A percentile compares a stretch with the other conserved stretches of the same genome.
Evolutionary conservation across 805 yeast genomes (phyloP).

Genomic region (Wickerhamomyces xylosicus): DNA sequence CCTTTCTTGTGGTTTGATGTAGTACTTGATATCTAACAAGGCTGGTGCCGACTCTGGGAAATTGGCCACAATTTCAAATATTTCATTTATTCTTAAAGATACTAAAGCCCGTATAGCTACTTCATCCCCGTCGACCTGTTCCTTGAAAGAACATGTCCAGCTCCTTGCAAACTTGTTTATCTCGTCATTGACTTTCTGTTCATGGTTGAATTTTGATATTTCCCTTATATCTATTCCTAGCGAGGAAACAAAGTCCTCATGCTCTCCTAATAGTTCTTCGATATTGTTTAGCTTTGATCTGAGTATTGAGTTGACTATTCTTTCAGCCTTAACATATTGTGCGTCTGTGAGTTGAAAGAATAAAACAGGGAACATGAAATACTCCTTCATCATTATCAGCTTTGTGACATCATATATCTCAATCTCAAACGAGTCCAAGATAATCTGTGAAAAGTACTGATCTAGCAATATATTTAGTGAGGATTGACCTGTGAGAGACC

Average conservation of each 20-base stretch:
- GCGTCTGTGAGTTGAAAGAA: slow-evolving; percentile 8
- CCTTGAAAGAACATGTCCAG: slow-evolving; percentile 13
- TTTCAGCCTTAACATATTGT: slow-evolving; percentile 8
- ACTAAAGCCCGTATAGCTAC: slow-evolving; percentile 8
- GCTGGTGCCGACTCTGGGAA: slow-evolving; percentile 46
- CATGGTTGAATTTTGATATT: slow-evolving; percentile 5
- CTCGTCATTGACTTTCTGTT: slow-evolving; percentile 2
- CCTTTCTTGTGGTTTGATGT: slow-evolving; percentile 42
- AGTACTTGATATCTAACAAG: slow-evolving; percentile 44
- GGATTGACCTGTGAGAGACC: slow-evolving; percentile 3
- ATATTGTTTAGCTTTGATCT: slow-evolving; percentile 4
- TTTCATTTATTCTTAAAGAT: slow-evolving; percentile 42
- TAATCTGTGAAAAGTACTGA: slow-evolving; percentile 12
- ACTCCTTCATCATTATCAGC: slow-evolving; percentile 10
- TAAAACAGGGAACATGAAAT: slow-evolving; percentile 13
- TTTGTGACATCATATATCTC: slow-evolving; percentile 2
- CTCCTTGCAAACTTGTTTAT: slow-evolving; percentile 4
- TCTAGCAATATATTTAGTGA: slow-evolving; percentile 3
- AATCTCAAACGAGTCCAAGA: slow-evolving; percentile 5
- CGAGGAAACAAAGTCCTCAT: slow-evolving; percentile 9
- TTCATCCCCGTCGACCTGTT: slow-evolving; percentile 4
- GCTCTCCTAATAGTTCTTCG: slow-evolving; percentile 2
- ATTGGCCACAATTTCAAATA: slow-evolving; percentile 43
- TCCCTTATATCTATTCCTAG: slow-evolving; percentile 14
- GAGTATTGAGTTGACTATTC: slow-evolving; percentile 11